Conservation (phyloP, 352 stramenopile genomes). For the Hyaloperonospora brassicae region DNA sequence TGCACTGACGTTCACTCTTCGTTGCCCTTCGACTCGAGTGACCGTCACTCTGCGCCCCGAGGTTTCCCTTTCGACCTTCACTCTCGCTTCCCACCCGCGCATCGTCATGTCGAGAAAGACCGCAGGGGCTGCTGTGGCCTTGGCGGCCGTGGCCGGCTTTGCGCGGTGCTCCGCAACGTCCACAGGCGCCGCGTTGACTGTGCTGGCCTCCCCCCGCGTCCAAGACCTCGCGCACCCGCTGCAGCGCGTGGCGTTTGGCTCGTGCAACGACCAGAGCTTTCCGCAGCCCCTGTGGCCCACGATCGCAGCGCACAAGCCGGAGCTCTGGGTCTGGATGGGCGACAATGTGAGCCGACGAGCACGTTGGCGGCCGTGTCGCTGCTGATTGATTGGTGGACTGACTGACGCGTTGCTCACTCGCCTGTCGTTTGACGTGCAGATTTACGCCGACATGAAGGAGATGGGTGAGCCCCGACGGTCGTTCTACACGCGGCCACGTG, state of each 20-base stretch:
- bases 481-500: conserved; percentile 31
- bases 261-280: conserved; percentile 84
- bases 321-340: conserved; percentile 85
- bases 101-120: conserved; percentile 8
- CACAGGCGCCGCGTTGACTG: conserved; percentile 8
- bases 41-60: not conserved
- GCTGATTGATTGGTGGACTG: not conserved
- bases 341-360: conserved; percentile 50
- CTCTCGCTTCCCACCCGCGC: no score
- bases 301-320: conserved; percentile 49
- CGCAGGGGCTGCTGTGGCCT: conserved; percentile 5
- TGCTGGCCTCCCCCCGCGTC: conserved; percentile 19
- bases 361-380: not conserved
- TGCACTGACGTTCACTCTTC: not conserved
- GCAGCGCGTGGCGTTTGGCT: conserved; percentile 64
- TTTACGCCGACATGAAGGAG: conserved; percentile 70
- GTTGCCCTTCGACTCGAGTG: not conserved
- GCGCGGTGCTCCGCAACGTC: conserved; percentile 12
- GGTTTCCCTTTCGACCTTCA: not conserved
- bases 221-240: conserved; percentile 45
- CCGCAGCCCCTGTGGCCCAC: conserved; percentile 65
- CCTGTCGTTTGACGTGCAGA: conserved; percentile 22
- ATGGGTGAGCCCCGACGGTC: conserved; percentile 31
- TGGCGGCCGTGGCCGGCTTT: conserved; percentile 11
- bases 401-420: not conserved